These are phyloP conservation scores for Leishmania amazonensis DNA, from an alignment of 208 protist species.

Conservation along the genomic window DNA sequence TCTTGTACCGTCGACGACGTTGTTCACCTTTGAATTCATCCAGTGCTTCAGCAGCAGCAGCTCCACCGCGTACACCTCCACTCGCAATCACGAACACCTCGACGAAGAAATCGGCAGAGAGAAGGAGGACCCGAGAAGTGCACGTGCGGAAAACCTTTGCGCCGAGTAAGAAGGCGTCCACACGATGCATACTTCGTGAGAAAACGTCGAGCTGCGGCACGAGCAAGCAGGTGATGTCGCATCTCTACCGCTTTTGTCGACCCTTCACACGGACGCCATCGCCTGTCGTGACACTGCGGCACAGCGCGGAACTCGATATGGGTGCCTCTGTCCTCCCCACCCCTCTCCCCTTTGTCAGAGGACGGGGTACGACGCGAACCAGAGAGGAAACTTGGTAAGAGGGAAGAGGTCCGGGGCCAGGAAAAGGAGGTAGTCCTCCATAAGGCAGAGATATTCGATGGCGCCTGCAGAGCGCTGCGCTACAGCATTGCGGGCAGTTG, in stretches of 20 bases:
- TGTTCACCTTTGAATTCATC: background rate
- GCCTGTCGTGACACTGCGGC: constrained; percentile 10
- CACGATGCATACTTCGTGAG: constrained; percentile 22
- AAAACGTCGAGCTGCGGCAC: constrained; percentile 30
- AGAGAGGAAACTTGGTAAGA: background rate
- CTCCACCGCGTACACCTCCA: constrained; percentile 37
- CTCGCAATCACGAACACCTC: constrained; percentile 53
- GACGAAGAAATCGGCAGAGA: constrained; percentile 36
- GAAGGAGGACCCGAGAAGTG: constrained; percentile 5
- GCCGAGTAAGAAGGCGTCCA: constrained; percentile 29
- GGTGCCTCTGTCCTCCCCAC: background rate
- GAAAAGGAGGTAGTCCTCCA: background rate
- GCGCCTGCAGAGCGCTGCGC: background rate
- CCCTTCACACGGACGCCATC: constrained; percentile 31
- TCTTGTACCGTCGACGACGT: background rate
- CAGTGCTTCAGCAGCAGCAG: background rate
- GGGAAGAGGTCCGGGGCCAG: background rate
- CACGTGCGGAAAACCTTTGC: constrained; percentile 23
- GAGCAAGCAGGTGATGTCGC: constrained; percentile 55
- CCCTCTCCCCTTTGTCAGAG: background rate
- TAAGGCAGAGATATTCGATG: background rate
- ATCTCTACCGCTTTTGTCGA: constrained; percentile 29
- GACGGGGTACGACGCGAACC: background rate
- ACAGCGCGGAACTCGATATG: constrained; percentile 4
- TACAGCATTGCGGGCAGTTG: background rate